These are phyloP conservation scores for Mycena rebaudengoi DNA, from an alignment of 768 basidiomycete species.

Conservation along the genomic window DNA sequence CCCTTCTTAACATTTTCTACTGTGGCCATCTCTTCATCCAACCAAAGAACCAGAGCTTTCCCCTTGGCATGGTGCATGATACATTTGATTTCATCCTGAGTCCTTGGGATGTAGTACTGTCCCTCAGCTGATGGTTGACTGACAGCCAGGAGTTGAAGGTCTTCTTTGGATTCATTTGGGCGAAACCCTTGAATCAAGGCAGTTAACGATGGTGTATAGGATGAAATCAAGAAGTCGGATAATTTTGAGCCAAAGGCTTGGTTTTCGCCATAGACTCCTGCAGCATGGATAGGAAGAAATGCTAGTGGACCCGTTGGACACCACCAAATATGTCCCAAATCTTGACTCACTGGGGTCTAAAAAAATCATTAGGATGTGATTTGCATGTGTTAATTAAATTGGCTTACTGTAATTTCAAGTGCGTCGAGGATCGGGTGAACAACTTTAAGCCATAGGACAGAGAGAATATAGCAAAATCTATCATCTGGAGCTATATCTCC, in stretches of 20 bases:
- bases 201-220: not conserved
- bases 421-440: not conserved
- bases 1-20: not conserved
- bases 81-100: too few relatives aligned
- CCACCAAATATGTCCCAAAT: not conserved
- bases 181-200: not conserved
- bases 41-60: too few relatives aligned
- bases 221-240: too few relatives aligned
- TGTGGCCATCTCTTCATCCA: too few relatives aligned
- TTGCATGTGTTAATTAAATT: not conserved
- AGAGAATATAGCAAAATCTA: not conserved
- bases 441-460: not conserved
- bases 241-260: too few relatives aligned
- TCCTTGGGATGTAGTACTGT: too few relatives aligned
- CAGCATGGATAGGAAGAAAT: not conserved
- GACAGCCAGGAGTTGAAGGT: not conserved
- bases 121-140: too few relatives aligned
- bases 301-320: not conserved
- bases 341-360: conserved; percentile 1
- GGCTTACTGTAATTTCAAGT: not conserved
- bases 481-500: not conserved
- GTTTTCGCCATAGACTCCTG: not conserved
- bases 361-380: not conserved
- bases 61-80: too few relatives aligned
- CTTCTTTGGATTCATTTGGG: not conserved